Evolutionary conservation across 176 grass and related monocot genomes (phyloP).

Genomic region (Leersia perrieri): DNA sequence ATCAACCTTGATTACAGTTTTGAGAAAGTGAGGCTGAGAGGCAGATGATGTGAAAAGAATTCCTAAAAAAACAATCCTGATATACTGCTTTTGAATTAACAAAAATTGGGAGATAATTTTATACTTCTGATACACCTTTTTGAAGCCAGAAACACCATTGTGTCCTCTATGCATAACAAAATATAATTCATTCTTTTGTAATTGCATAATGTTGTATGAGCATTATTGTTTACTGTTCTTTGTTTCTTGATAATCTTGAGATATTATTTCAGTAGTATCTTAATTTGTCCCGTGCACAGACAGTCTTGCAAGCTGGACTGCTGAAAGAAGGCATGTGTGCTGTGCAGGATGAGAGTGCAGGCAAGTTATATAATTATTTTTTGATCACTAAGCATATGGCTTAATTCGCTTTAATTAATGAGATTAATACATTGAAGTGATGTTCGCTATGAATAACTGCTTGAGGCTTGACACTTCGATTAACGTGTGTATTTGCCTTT

Average conservation of each 20-base stretch:
- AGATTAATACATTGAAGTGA: constrained; percentile 15
- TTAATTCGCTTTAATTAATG: constrained; percentile 18
- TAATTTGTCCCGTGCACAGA: constrained; percentile 44
- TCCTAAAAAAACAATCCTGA: constrained; percentile 8
- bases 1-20: background rate
- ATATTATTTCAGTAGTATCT: constrained; percentile 20
- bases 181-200: background rate
- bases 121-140: constrained; percentile 14
- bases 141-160: constrained; percentile 4
- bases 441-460: background rate
- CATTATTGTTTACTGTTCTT: background rate
- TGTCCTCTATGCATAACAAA: constrained; percentile 15
- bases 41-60: background rate
- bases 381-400: constrained; percentile 9
- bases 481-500: constrained; percentile 6
- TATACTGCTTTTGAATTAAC: constrained; percentile 23
- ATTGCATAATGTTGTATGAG: background rate
- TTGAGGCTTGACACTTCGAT: background rate
- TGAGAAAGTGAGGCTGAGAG: constrained; percentile 10
- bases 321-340: constrained; percentile 86
- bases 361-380: constrained; percentile 35
- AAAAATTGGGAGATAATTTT: background rate
- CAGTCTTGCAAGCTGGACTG: constrained; percentile 79
- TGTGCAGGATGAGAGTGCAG: constrained; percentile 98
- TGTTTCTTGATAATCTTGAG: constrained; percentile 17